A percentile compares a stretch with the other conserved stretches of the same genome.
Evolutionary conservation across 2,329 filamentous ascomycete genomes (phyloP).

Genomic region (Dryadomyces quercivorus): DNA sequence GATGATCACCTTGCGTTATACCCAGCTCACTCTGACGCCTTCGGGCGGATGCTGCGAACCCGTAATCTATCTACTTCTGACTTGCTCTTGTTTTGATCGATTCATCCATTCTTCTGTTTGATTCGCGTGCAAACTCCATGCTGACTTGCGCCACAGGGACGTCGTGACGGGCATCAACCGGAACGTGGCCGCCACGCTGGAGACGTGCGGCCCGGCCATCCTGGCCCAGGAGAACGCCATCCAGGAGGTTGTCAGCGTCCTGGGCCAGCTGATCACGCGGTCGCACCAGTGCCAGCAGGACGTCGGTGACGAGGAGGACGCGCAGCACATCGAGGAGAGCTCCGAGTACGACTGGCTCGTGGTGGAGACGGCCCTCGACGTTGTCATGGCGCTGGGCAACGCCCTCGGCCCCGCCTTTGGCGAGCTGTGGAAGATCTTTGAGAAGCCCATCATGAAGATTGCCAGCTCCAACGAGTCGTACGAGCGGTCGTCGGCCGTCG

Average conservation of each 20-base stretch:
- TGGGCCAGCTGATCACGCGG: slow-evolving; percentile 73
- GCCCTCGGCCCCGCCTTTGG: slow-evolving; percentile 71
- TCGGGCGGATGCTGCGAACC: slow-evolving; percentile 80
- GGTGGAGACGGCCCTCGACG: slow-evolving; percentile 87
- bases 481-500: slow-evolving; percentile 82
- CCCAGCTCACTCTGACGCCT: slow-evolving; percentile 99
- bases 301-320: slow-evolving; percentile 68
- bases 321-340: slow-evolving; percentile 57
- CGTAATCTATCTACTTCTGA: slow-evolving; percentile 45
- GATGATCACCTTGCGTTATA: slow-evolving; percentile 90
- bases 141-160: slow-evolving; percentile 38
- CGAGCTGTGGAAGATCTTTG: slow-evolving; percentile 91
- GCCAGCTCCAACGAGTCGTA: slow-evolving; percentile 74
- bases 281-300: slow-evolving; percentile 90
- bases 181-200: slow-evolving; percentile 80
- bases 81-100: background rate
- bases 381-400: slow-evolving; percentile 70
- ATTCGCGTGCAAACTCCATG: no score
- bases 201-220: slow-evolving; percentile 79
- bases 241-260: slow-evolving; percentile 61
- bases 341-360: slow-evolving; percentile 98
- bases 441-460: slow-evolving; percentile 82
- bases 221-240: slow-evolving; percentile 62
- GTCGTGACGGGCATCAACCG: slow-evolving; percentile 94
- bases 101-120: slow-evolving; percentile 2